Percentiles rank a stretch among this genome's conserved stretches.
Conservation (phyloP, 2,329 filamentous ascomycete genomes). For the Xylariaceae sp. region DNA sequence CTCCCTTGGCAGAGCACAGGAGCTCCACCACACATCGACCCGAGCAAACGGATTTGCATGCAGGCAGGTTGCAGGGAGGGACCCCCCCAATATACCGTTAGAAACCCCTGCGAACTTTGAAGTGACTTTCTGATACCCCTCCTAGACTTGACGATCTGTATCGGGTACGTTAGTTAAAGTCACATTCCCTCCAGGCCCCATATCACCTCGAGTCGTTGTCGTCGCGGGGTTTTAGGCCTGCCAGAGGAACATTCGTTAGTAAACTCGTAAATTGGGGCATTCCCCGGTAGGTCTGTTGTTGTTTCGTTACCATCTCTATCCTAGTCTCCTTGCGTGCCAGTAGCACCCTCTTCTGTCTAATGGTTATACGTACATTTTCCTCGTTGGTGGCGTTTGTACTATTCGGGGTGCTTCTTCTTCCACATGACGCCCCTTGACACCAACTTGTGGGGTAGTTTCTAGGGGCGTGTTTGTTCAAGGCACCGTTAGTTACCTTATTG, state of each 20-base stretch:
- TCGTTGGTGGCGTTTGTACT: conserved; percentile 36
- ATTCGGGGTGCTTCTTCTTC: conserved; percentile 38
- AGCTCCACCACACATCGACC: conserved; percentile 18
- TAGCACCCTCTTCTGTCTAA: conserved; percentile 21
- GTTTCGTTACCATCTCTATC: conserved; percentile 35
- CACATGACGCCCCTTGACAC: conserved; percentile 39
- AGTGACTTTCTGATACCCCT: conserved; percentile 36
- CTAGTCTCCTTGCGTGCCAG: conserved; percentile 41
- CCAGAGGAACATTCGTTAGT: conserved; percentile 21
- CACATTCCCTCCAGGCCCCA: conserved; percentile 40
- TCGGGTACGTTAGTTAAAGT: conserved; percentile 41
- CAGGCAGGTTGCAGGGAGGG: conserved; percentile 30
- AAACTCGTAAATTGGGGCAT: conserved; percentile 42
- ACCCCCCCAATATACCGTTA: too few relatives aligned
- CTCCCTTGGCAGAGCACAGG: conserved; percentile 32
- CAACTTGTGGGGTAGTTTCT: conserved; percentile 32
- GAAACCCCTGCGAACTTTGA: too few relatives aligned
- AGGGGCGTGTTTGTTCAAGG: conserved; percentile 36
- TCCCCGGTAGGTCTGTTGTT: conserved; percentile 37
- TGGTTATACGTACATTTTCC: conserved; percentile 25
- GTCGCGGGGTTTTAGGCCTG: conserved; percentile 29
- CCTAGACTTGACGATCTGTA: conserved; percentile 37
- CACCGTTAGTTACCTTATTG: conserved; percentile 32
- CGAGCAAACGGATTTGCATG: conserved; percentile 29
- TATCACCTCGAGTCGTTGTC: conserved; percentile 10